These are phyloP conservation scores for Acidiella bohemica DNA, from an alignment of 495 filamentous ascomycete species.

Conservation along the genomic window DNA sequence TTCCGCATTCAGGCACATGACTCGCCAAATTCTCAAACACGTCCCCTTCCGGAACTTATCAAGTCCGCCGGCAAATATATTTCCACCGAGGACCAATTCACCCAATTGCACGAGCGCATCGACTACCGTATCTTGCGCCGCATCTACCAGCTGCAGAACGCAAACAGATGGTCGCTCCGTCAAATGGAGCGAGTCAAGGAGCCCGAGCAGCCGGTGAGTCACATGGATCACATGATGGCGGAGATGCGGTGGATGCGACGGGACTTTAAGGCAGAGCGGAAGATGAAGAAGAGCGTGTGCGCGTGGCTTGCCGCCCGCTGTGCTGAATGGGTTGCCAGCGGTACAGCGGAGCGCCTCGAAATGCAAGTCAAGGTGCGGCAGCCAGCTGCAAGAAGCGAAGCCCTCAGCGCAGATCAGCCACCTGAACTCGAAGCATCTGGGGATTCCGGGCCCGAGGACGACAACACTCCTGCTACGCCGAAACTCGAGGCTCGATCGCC, in stretches of 20 bases:
- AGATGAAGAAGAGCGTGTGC: constrained; percentile 79
- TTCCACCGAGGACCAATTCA: constrained; percentile 59
- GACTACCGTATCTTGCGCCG: constrained; percentile 68
- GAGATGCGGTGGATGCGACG: constrained; percentile 97
- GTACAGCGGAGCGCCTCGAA: constrained; percentile 43
- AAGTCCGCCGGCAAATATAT: constrained; percentile 68
- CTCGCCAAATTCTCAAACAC: constrained; percentile 36
- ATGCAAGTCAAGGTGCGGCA: constrained; percentile 48
- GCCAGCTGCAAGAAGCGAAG: background rate
- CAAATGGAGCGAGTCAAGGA: constrained; percentile 70
- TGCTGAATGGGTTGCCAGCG: constrained; percentile 60
- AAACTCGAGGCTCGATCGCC: background rate
- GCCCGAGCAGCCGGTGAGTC: constrained; percentile 56
- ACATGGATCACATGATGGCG: constrained; percentile 73
- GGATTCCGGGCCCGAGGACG: constrained; percentile 26
- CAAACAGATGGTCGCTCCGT: constrained; percentile 79
- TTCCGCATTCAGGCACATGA: constrained; percentile 57
- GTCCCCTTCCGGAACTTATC: constrained; percentile 53
- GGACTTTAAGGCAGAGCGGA: constrained; percentile 85
- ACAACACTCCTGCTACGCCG: constrained; percentile 24
- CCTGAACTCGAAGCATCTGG: constrained; percentile 24
- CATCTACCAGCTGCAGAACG: constrained; percentile 77
- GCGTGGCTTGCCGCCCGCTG: constrained; percentile 65
- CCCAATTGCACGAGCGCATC: constrained; percentile 67
- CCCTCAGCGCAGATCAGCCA: constrained; percentile 3